Conservation (phyloP, 139 green algal genomes). For the Chlorella sp. region DNA sequence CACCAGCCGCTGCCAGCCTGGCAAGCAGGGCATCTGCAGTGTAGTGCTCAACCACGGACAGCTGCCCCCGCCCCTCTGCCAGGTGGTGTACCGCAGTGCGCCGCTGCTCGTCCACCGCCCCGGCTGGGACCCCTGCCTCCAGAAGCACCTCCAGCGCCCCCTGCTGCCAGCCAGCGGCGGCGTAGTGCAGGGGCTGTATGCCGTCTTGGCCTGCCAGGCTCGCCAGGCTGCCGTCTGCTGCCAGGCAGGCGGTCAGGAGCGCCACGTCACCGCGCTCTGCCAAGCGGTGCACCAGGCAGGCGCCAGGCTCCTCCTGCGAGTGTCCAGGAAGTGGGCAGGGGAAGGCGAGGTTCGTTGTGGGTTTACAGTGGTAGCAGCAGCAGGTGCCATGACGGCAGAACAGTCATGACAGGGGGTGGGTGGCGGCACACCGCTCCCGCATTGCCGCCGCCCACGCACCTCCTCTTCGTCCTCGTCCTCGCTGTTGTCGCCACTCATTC, state of each 20-base stretch:
- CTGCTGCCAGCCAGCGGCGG: neutral
- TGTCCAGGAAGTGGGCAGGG: too few relatives aligned
- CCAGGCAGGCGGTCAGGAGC: neutral
- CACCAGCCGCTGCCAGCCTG: neutral
- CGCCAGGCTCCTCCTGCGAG: too few relatives aligned
- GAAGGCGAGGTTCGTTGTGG: too few relatives aligned
- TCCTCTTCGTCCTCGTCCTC: too few relatives aligned
- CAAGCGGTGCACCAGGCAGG: slow-evolving; percentile 1
- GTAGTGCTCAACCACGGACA: neutral
- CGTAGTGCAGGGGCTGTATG: neutral
- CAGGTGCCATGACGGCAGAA: too few relatives aligned
- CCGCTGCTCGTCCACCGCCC: neutral
- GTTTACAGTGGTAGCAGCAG: too few relatives aligned
- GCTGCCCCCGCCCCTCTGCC: neutral
- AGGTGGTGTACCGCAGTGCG: neutral
- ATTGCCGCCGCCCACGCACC: too few relatives aligned
- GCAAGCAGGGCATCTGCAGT: neutral
- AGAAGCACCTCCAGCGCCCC: neutral
- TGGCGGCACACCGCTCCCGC: too few relatives aligned
- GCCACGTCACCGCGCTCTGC: neutral
- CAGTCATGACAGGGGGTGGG: too few relatives aligned
- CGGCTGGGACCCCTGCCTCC: neutral
- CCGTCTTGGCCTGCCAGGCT: neutral
- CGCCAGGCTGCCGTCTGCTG: neutral
- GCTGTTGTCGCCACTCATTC: too few relatives aligned